Base-by-base conservation (phyloP, 148 eudicot genomes). In the Diospyros kaki region DNA sequence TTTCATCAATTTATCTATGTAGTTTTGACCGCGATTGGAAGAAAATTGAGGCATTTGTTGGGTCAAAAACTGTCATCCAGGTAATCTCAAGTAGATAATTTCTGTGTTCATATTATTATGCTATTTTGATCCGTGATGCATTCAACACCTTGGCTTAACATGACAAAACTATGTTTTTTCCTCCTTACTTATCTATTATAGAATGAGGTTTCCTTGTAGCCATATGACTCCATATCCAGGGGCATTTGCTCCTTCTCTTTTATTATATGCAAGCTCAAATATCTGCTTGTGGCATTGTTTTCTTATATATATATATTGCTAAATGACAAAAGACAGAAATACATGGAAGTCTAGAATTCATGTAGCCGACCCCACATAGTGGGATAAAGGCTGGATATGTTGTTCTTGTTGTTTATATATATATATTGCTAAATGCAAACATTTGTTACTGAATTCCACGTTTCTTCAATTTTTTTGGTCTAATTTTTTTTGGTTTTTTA, bases 11-110 rank as follows among this genome's bases (percentile, higher is more conserved):
- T 68, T 18, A n/a, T 76, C 52, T 78, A 66, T 75, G 51, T 80
- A 94, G 98, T 40, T 94, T 94, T 86, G 98, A 94, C 81, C 97
- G 98, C 78, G 98, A 94, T 69, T 94, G 98, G 98, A 92, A 94
- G 78, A 94, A 94, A 81, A 92, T 92, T 75, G 97, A 90, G 84
- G 97, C 98, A 81, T 94, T 87, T 83, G 73, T 94, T 66, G 98
- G 98, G 18, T 94, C 98, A 53, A 94, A 92, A 79, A 89, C 96
- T 64, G 97, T 94, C 60, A 94, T 92, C 71, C 98, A 94, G 97
- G 98, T 94, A 80, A 81, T 1, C 2, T 48, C 45, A 66, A 5
- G 12, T 42, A 54, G 7, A 62, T 66, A 43, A 12, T 56, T 51
- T 71, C 4, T 2, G 28, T 43, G 8, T 67, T 66, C 38, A 15